Base-by-base conservation (phyloP, 2,329 filamentous ascomycete species). In the Alternaria novae-zelandiae region DNA sequence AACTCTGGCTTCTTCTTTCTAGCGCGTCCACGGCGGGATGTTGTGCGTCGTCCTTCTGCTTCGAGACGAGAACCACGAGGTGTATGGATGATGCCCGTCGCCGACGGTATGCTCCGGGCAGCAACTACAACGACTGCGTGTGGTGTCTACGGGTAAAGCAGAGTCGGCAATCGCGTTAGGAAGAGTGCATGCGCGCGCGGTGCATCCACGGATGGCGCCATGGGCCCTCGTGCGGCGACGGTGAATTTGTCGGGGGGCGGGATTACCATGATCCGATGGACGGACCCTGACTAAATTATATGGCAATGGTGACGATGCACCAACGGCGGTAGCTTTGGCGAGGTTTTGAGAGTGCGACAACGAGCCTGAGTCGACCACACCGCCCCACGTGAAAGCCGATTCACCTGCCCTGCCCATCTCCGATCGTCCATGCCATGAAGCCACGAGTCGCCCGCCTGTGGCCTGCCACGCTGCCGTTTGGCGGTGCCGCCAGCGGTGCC, bases 391-490 rank as follows among this genome's bases (percentile, higher is more conserved):
- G 61, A 64, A 65, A 21, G 60, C 57, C 30, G 32, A 54, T 60
- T 63, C 50, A 56, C 57, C 56, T 51, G 54, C 61, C 60, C 47
- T 20, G 13, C 36, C 45, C 26, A 26, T 28, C 36, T 41, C 32
- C 30, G 10, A 20, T 57, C 45, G 17, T 57, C 45, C 68, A 56
- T 63, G 59, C 68, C 45, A 77, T 76, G 73, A 74, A 73, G 66
- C 65, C 72, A 59, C 69, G 68, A 54, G 59, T 70, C 51, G 63
- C 70, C 57, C 71, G 71, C 56, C 13, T 71, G 32, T 67, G 70
- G 71, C 62, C 72, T n/a, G 63, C 67, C 59, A 71, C 67, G 60
- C 68, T 74, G 61, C 68, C 76, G 56, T 65, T 61, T 55, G 64
- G 70, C 43, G 59, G 63, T 36, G 44, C 58, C 57, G 36, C 59